These are phyloP conservation scores for Saccharomycopsis crataegensis DNA, from an alignment of 1,139 yeast species.

Conservation along the genomic window DNA sequence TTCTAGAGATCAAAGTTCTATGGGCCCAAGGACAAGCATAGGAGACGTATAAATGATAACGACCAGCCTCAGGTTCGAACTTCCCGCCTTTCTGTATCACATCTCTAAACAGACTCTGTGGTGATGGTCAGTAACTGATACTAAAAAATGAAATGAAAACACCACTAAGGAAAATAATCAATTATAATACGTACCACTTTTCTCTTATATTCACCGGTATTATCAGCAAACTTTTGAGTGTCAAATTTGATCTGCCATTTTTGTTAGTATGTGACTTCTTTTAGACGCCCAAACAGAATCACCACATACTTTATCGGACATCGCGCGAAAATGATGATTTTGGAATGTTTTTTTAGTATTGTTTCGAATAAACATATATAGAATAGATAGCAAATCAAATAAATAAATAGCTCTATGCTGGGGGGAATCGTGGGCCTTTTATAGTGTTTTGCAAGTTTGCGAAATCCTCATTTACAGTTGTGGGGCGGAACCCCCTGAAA, in stretches of 20 bases:
- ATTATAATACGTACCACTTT: slow-evolving; percentile 28
- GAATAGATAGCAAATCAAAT: too few species aligned
- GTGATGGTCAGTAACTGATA: neutral
- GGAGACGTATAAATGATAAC: slow-evolving; percentile 86
- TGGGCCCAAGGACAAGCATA: slow-evolving; percentile 96
- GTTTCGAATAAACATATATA: too few species aligned
- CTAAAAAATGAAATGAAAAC: neutral
- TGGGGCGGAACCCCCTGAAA: too few species aligned
- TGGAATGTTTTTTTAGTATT: too few species aligned
- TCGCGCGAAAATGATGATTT: too few species aligned
- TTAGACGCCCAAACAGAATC: too few species aligned
- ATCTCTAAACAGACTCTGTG: slow-evolving; percentile 43
- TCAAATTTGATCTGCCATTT: slow-evolving; percentile 23
- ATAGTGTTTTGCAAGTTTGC: too few species aligned
- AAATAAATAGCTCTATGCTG: too few species aligned
- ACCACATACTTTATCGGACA: too few species aligned
- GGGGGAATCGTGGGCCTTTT: too few species aligned
- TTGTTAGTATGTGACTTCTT: neutral
- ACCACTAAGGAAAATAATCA: neutral
- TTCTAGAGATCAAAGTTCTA: slow-evolving; percentile 67
- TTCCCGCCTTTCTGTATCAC: slow-evolving; percentile 48
- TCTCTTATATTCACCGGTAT: slow-evolving; percentile 49
- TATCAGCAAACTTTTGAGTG: slow-evolving; percentile 40
- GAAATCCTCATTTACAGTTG: too few species aligned
- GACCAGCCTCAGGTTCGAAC: slow-evolving; percentile 64